These are phyloP conservation scores for Talaromyces sp. DNA, from an alignment of 2,329 filamentous ascomycete species.

Conservation along the genomic window DNA sequence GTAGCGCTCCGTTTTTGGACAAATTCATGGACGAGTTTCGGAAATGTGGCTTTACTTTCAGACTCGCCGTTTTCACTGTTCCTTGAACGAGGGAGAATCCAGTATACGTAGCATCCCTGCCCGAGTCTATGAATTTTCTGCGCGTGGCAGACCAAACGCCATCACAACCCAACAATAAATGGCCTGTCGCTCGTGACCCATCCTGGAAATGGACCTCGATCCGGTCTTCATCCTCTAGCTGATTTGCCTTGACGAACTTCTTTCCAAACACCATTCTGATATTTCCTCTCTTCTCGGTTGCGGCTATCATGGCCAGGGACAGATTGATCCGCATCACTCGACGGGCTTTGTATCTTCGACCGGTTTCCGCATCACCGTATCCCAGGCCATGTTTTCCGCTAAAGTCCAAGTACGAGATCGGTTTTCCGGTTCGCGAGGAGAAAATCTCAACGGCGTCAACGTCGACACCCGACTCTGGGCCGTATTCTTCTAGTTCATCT, in stretches of 20 bases:
- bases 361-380: conserved; percentile 24
- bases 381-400: conserved; percentile 35
- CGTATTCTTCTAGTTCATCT: conserved; percentile 36
- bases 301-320: conserved; percentile 40
- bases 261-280: conserved; percentile 43
- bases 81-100: conserved; percentile 42
- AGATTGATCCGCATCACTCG: conserved; percentile 42
- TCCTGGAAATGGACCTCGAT: conserved; percentile 33
- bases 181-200: conserved; percentile 30
- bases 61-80: conserved; percentile 26
- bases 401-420: conserved; percentile 40
- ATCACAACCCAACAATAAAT: conserved; percentile 41
- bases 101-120: conserved; percentile 36
- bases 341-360: conserved; percentile 37
- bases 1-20: conserved; percentile 37
- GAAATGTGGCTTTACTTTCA: conserved; percentile 34
- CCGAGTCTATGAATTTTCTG: conserved; percentile 36
- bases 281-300: conserved; percentile 35
- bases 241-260: conserved; percentile 35
- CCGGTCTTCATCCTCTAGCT: conserved; percentile 1
- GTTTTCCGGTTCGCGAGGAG: conserved; percentile 38
- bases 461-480: conserved; percentile 38
- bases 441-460: conserved; percentile 42
- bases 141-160: conserved; percentile 41
- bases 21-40: conserved; percentile 39